Evolutionary conservation across 2,329 filamentous ascomycete species (phyloP), one percentile per base, ranked within the genome.

Genomic region (Fusarium zealandicum): DNA sequence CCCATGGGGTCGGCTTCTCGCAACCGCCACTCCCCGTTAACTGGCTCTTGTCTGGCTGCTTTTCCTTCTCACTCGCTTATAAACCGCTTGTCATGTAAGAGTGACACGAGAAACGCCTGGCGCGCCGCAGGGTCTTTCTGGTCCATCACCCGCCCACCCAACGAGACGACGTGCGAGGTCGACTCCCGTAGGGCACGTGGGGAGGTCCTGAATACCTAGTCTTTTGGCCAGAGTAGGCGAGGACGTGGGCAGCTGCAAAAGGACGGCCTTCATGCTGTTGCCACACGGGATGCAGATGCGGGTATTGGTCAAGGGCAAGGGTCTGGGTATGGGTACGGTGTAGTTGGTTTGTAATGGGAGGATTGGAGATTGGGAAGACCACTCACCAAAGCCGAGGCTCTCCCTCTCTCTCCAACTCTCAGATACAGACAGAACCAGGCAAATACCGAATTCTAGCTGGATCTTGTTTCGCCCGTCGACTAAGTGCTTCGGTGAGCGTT

Each of bases 121-220:
- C 44, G 40, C 35, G 43, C 35, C 50, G 49, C 53, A 59, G 53
- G 60, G 53, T 50, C 58, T 59, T 48, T 54, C 22, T 50, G 38
- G 43, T 51, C 28, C 55, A 47, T 67, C 62, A 64, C 54, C 64
- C 57, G 62, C 65, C 59, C 56, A 33, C 43, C 48, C 42, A 48
- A 55, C 49, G 31, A 51, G 44, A 27, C 37, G 22, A 32, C 61
- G 42, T 51, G 51, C 59, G 40, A 67, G 47, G 44, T 52, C 57
- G 54, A 60, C 62, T 67, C 59, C 36, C 47, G 39, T 13, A 43
- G 62, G 52, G 64, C 64, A 67, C 64, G 64, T 67, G 64, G 64
- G 64, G 53, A 56, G 43, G 43, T 48, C 38, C 53, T 52, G 47
- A 43, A 38, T 30, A n/a, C n/a, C n/a, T n/a, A 56, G 48, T 51